A percentile compares a stretch with the other conserved stretches of the same genome.
Conservation (phyloP, 106 monocot genomes). For the Dioscorea dumetorum region DNA sequence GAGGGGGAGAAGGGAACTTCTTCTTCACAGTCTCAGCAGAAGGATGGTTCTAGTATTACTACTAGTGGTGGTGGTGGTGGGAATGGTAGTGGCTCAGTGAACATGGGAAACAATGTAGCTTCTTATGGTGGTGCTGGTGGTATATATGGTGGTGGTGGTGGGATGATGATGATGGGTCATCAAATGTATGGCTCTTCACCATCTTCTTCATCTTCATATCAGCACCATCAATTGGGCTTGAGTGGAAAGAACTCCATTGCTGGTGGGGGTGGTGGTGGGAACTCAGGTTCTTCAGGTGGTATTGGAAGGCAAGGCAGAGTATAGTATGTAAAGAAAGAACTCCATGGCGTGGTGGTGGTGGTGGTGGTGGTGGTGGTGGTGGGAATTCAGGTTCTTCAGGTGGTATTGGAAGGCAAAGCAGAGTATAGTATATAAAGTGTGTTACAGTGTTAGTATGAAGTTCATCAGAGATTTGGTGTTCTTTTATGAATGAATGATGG, state of each 20-base stretch:
- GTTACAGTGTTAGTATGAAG: background rate
- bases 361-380: no score
- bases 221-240: slow-evolving; percentile 11
- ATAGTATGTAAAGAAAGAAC: no score
- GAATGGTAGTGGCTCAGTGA: background rate
- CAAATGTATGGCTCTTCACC: slow-evolving; percentile 21
- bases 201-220: slow-evolving; percentile 1
- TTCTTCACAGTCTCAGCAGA: slow-evolving; percentile 1
- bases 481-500: background rate
- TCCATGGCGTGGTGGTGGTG: no score
- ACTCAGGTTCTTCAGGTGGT: slow-evolving; percentile 1
- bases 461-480: background rate
- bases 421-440: background rate
- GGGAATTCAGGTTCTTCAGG: slow-evolving; percentile 3
- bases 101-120: background rate
- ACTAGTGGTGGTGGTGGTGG: background rate
- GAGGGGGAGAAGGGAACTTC: slow-evolving; percentile 44
- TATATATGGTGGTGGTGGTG: slow-evolving; percentile 1
- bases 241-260: background rate
- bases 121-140: slow-evolving; percentile 6
- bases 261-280: slow-evolving; percentile 2
- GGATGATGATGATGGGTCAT: slow-evolving; percentile 25
- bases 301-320: slow-evolving; percentile 13
- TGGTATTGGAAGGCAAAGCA: slow-evolving; percentile 11
- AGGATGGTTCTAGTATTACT: background rate